phyloP scores from a whole-genome alignment of 805 yeast genomes.

The Ogataea nakhonphanomensis region DNA sequence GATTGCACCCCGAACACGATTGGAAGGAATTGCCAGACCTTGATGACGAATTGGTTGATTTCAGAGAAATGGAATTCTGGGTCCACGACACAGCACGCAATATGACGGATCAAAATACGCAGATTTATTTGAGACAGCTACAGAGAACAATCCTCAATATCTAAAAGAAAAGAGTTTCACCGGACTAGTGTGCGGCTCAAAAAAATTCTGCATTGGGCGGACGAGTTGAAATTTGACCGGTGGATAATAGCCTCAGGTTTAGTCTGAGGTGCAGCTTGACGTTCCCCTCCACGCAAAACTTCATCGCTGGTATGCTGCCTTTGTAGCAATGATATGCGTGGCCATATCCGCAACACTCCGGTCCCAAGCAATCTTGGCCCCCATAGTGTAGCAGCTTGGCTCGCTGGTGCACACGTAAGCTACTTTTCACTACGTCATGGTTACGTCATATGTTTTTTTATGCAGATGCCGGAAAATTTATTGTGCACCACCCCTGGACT shows the following conservation, averaged over 20 bases:
- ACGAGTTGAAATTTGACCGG: background rate
- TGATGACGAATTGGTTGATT: constrained; percentile 32
- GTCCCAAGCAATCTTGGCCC: no score
- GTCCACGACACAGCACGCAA: constrained; percentile 29
- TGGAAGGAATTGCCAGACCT: constrained; percentile 45
- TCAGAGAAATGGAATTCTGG: constrained; percentile 24
- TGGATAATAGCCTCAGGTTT: background rate
- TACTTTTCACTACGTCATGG: constrained; percentile 3
- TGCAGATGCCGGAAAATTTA: constrained; percentile 6
- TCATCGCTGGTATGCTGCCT: no score
- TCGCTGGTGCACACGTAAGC: background rate
- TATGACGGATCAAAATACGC: constrained; percentile 31
- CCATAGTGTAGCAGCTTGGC: no score
- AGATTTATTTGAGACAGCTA: constrained; percentile 27
- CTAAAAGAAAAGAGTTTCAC: background rate
- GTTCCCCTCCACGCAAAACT: no score
- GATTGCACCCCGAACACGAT: constrained; percentile 8
- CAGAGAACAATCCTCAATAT: background rate
- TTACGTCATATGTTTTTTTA: constrained; percentile 6
- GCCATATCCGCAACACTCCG: no score
- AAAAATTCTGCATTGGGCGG: background rate
- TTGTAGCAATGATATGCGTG: no score
- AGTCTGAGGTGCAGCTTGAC: no score
- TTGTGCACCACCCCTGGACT: constrained; percentile 6
- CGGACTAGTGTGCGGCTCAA: constrained; percentile 6